Evolutionary conservation across 495 filamentous ascomycete species (phyloP).

Genomic region (Penicillium bialowiezense): DNA sequence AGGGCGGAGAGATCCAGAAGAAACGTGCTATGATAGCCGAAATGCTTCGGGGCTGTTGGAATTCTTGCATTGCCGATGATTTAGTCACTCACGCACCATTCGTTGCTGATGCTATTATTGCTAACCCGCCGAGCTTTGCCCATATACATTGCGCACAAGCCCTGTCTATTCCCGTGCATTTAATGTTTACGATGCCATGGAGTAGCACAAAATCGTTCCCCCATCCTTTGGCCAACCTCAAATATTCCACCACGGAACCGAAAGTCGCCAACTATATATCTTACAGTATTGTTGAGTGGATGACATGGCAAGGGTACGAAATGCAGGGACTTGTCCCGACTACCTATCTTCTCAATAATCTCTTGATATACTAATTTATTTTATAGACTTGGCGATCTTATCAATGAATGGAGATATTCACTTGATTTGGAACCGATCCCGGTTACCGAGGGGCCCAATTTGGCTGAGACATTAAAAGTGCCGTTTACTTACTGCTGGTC

Average conservation of each 20-base stretch:
- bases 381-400: slow-evolving; percentile 46
- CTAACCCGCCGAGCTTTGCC: background rate
- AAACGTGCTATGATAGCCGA: slow-evolving; percentile 49
- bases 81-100: slow-evolving; percentile 17
- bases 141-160: background rate
- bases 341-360: background rate
- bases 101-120: background rate
- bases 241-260: slow-evolving; percentile 36
- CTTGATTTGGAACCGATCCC: slow-evolving; percentile 44
- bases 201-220: background rate
- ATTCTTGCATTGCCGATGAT: slow-evolving; percentile 57
- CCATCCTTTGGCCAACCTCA: slow-evolving; percentile 30
- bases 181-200: background rate
- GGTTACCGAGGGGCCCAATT: slow-evolving; percentile 10
- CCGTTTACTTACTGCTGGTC: slow-evolving; percentile 54
- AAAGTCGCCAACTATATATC: slow-evolving; percentile 48
- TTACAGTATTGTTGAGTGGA: slow-evolving; percentile 50
- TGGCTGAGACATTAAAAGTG: slow-evolving; percentile 20
- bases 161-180: background rate
- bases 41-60: slow-evolving; percentile 63
- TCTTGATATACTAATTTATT: too few species aligned
- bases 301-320: slow-evolving; percentile 61
- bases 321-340: too few species aligned
- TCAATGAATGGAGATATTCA: slow-evolving; percentile 45
- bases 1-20: slow-evolving; percentile 42